Conservation (phyloP, 2,329 filamentous ascomycete species). For the Curvularia verruculosa region DNA sequence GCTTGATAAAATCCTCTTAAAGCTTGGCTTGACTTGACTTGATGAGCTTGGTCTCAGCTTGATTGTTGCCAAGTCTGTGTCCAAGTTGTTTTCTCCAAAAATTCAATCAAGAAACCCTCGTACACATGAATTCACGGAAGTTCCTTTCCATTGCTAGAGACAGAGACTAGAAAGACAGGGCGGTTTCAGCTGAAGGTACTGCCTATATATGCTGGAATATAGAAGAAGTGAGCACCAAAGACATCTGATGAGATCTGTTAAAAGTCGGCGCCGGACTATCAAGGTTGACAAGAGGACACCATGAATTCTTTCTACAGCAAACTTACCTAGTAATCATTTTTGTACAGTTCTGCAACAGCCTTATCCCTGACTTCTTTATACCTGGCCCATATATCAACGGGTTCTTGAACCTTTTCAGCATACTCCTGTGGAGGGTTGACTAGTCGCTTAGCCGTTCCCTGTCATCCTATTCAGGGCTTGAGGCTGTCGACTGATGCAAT, state of each 20-base stretch:
- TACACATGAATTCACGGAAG: constrained; percentile 64
- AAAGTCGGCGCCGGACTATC: constrained; percentile 40
- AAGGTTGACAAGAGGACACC: constrained; percentile 9
- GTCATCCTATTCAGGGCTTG: constrained; percentile 55
- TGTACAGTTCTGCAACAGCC: constrained; percentile 44
- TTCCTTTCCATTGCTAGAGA: constrained; percentile 59
- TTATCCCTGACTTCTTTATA: constrained; percentile 50
- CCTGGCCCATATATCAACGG: constrained; percentile 51
- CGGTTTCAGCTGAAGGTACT: constrained; percentile 59
- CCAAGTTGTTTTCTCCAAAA: not conserved
- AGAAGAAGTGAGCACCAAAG: constrained; percentile 62
- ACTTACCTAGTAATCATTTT: constrained; percentile 50
- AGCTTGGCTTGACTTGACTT: too few species aligned
- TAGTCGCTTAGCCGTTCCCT: constrained; percentile 53
- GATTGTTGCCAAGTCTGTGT: too few species aligned
- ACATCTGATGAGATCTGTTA: constrained; percentile 56
- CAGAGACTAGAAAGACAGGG: constrained; percentile 61
- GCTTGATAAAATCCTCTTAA: too few species aligned
- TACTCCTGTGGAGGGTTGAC: constrained; percentile 55
- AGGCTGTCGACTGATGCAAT: constrained; percentile 51
- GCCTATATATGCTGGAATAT: constrained; percentile 61
- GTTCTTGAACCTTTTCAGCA: constrained; percentile 52
- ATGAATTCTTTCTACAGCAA: not conserved
- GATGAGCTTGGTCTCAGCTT: too few species aligned
- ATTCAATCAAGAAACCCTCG: constrained; percentile 51